Percentiles rank a stretch among this genome's conserved stretches.
Evolutionary conservation across 106 monocot genomes (phyloP).

Genomic region (Dactylorhiza incarnata): DNA sequence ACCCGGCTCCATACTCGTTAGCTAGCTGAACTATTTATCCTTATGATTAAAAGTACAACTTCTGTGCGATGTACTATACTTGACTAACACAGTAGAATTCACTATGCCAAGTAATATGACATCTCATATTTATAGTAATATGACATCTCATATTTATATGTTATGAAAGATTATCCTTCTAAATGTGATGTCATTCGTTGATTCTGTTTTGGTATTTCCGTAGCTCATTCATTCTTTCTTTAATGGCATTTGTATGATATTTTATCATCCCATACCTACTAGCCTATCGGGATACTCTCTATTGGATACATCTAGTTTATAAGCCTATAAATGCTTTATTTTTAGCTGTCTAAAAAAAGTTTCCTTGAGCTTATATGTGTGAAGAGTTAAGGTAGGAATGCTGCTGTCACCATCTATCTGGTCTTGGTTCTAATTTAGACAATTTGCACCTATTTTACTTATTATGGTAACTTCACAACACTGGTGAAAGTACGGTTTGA

Average conservation of each 20-base stretch:
- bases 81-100: not conserved
- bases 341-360: not conserved
- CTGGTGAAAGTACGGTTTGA: not conserved
- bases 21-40: not conserved
- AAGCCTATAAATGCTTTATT: not conserved
- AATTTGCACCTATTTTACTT: not conserved
- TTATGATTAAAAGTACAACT: too few relatives aligned
- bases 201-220: not conserved
- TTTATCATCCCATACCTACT: not conserved
- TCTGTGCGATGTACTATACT: not conserved
- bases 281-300: not conserved
- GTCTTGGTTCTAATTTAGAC: not conserved
- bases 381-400: not conserved
- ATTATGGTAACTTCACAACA: not conserved
- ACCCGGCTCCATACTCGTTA: not conserved
- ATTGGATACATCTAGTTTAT: not conserved
- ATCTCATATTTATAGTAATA: not conserved
- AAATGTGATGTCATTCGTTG: not conserved
- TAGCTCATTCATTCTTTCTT: not conserved
- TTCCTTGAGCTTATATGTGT: not conserved
- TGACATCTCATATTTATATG: not conserved
- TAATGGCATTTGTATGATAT: not conserved
- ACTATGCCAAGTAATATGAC: not conserved
- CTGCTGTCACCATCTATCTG: not conserved
- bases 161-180: not conserved